Conservation (phyloP, 495 filamentous ascomycete genomes). For the Glarea lozoyensis region DNA sequence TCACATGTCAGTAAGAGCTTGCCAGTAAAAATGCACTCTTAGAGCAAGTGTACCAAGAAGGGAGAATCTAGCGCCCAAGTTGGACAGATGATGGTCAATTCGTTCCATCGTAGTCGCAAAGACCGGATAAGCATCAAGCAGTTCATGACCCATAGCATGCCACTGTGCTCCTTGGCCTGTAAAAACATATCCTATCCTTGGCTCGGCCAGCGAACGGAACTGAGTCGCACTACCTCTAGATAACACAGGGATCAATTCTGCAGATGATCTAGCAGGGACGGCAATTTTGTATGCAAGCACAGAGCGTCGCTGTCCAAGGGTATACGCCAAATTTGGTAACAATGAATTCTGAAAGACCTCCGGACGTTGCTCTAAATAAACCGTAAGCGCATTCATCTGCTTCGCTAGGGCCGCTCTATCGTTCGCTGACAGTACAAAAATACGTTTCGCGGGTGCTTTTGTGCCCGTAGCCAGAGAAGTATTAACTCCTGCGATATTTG, state of each 20-base stretch:
- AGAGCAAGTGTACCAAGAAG: conserved; percentile 8
- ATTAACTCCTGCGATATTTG: not conserved
- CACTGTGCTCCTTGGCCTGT: conserved; percentile 35
- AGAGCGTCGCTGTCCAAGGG: conserved; percentile 35
- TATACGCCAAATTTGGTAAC: conserved; percentile 21
- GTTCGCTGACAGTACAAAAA: conserved; percentile 36
- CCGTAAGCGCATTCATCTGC: conserved; percentile 30
- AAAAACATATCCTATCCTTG: conserved; percentile 18
- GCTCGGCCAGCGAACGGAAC: not conserved
- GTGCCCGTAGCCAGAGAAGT: not conserved
- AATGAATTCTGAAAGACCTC: conserved; percentile 31
- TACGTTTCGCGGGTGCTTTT: conserved; percentile 6
- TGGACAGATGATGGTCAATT: conserved; percentile 28
- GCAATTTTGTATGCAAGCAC: conserved; percentile 28
- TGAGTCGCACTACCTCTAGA: conserved; percentile 6
- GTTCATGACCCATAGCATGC: conserved; percentile 49
- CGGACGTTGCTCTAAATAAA: conserved; percentile 36
- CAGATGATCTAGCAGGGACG: conserved; percentile 8
- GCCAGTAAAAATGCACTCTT: not conserved
- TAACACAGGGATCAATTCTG: conserved; percentile 11
- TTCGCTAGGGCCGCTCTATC: conserved; percentile 31
- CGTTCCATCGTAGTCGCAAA: conserved; percentile 28
- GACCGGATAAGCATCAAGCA: conserved; percentile 32
- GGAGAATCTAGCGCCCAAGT: conserved; percentile 8
- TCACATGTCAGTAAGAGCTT: not conserved